Evolutionary conservation across 2,329 filamentous ascomycete genomes (phyloP).

Genomic region (Fusarium sp.): DNA sequence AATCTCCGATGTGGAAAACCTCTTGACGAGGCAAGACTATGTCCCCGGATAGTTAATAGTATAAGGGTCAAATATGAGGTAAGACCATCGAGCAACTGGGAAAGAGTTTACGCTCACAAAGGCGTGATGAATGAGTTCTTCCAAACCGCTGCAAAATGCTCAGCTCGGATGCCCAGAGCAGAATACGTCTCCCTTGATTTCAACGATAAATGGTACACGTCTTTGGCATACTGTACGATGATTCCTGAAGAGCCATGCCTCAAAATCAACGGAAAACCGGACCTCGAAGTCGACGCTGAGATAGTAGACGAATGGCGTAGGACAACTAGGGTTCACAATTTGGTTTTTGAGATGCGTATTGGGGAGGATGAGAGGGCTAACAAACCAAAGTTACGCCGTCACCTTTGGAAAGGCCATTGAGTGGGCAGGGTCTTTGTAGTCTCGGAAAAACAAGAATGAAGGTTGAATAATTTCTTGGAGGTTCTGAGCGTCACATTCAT

Average conservation of each 20-base stretch:
- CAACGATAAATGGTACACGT: neutral
- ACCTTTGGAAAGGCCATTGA: too few relatives aligned
- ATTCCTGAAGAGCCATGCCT: neutral
- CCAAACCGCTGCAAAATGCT: neutral
- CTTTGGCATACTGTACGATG: neutral
- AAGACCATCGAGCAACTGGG: neutral
- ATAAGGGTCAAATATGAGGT: too few relatives aligned
- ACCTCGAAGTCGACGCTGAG: neutral
- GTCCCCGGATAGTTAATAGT: too few relatives aligned
- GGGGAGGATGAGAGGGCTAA: neutral
- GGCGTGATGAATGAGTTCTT: neutral
- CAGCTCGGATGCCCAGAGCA: slow-evolving; percentile 1
- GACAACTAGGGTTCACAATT: neutral
- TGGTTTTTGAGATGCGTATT: neutral
- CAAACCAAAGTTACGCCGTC: neutral
- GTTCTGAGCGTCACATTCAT: too few relatives aligned
- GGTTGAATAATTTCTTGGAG: too few relatives aligned
- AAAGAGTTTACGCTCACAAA: neutral
- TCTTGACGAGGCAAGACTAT: too few relatives aligned
- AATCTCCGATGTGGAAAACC: neutral
- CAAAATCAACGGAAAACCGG: neutral
- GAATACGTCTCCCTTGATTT: neutral
- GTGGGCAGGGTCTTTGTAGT: too few relatives aligned
- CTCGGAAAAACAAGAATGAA: too few relatives aligned
- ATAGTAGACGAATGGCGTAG: neutral